Percentiles rank a stretch among this genome's conserved stretches.
Evolutionary conservation across 805 yeast genomes (phyloP).

Genomic region (Lipomyces sp.): DNA sequence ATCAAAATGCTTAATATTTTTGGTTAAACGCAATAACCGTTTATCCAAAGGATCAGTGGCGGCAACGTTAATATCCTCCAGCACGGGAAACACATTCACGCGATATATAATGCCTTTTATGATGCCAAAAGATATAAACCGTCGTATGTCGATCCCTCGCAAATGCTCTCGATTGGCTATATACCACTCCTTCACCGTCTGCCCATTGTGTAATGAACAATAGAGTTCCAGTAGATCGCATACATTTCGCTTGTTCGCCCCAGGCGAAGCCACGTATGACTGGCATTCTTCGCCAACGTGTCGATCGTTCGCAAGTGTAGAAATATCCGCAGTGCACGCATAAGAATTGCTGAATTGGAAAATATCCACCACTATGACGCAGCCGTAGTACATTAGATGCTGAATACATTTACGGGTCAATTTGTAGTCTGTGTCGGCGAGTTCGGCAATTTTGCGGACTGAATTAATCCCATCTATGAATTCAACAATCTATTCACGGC

Average conservation of each 20-base stretch:
- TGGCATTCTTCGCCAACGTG: constrained; percentile 82
- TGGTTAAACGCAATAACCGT: constrained; percentile 9
- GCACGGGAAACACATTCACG: constrained; percentile 74
- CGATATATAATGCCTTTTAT: constrained; percentile 81
- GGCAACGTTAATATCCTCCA: constrained; percentile 40
- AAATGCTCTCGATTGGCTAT: constrained; percentile 63
- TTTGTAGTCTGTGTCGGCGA: constrained; percentile 79
- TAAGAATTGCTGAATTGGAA: constrained; percentile 88
- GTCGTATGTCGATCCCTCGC: constrained; percentile 73
- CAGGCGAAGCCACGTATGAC: constrained; percentile 59
- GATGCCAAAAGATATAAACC: constrained; percentile 86
- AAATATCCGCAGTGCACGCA: constrained; percentile 82
- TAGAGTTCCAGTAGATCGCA: constrained; percentile 73
- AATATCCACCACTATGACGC: constrained; percentile 80
- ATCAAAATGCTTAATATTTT: constrained; percentile 43
- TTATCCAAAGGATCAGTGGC: constrained; percentile 7
- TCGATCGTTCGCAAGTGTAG: constrained; percentile 65
- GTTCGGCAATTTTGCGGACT: constrained; percentile 70
- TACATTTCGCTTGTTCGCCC: constrained; percentile 48
- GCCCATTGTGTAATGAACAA: constrained; percentile 77
- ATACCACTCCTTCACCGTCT: constrained; percentile 81
- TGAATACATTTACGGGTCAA: constrained; percentile 86
- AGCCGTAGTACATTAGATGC: constrained; percentile 86
- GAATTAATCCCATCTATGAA: constrained; percentile 88
- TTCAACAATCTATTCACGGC: constrained; percentile 59